These are phyloP conservation scores for Thielaviopsis musarum DNA, from an alignment of 2,329 filamentous ascomycete genomes.

Conservation along the genomic window DNA sequence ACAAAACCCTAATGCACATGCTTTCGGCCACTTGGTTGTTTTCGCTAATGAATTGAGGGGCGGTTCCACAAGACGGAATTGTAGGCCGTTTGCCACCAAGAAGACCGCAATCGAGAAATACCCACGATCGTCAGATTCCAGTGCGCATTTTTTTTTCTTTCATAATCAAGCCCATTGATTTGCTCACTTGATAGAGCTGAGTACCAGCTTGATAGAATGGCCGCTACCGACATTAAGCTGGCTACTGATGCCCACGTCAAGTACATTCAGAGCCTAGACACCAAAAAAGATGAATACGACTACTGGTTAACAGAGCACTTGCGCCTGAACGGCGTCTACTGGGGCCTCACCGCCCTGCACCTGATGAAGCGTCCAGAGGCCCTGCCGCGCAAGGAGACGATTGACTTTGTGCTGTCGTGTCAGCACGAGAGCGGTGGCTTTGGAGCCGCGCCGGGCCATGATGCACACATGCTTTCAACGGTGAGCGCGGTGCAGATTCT, in stretches of 20 bases:
- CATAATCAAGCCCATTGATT: not conserved
- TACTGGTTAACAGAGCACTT: constrained; percentile 98
- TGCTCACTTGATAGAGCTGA: too few species aligned
- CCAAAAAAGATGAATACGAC: constrained; percentile 81
- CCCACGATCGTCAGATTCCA: not conserved
- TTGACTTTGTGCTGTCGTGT: constrained; percentile 92
- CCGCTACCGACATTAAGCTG: constrained; percentile 25
- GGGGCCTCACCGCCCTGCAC: constrained; percentile 81
- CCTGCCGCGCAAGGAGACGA: constrained; percentile 61
- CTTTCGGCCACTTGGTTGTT: not conserved
- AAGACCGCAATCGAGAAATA: not conserved
- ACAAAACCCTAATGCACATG: not conserved
- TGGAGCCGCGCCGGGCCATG: constrained; percentile 82
- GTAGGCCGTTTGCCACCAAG: not conserved
- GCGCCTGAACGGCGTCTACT: constrained; percentile 89
- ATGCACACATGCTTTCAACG: constrained; percentile 91
- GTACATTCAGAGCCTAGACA: constrained; percentile 87
- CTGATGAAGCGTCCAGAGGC: constrained; percentile 67
- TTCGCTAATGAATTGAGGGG: not conserved
- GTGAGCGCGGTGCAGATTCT: constrained; percentile 90
- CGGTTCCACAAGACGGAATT: not conserved
- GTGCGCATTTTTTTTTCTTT: not conserved
- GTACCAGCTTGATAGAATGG: not conserved
- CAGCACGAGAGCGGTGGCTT: constrained; percentile 81
- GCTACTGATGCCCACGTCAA: constrained; percentile 53